These are phyloP conservation scores for Eimeria necatrix DNA, from an alignment of 169 alveolate species.

Conservation along the genomic window DNA sequence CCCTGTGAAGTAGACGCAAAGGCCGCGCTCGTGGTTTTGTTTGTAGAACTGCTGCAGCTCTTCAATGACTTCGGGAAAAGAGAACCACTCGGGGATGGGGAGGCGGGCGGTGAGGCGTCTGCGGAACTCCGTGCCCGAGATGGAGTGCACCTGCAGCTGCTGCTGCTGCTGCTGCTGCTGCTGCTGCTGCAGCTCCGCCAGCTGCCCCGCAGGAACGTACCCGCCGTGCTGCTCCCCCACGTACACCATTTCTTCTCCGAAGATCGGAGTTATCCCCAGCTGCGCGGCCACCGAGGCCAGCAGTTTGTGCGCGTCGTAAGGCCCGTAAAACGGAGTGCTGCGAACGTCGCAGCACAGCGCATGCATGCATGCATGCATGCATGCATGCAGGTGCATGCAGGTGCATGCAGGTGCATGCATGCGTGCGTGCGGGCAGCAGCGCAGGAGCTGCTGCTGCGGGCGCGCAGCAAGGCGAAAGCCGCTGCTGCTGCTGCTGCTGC, in stretches of 20 bases:
- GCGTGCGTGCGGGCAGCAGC: too few relatives aligned
- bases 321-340: slow-evolving; percentile 82
- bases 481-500: neutral
- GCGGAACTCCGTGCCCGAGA: slow-evolving; percentile 84
- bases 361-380: neutral
- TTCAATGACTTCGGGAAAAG: slow-evolving; percentile 82
- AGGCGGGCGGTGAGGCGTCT: slow-evolving; percentile 42
- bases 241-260: slow-evolving; percentile 82
- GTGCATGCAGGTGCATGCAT: too few relatives aligned
- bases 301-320: slow-evolving; percentile 84
- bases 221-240: slow-evolving; percentile 76
- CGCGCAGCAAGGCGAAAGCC: neutral
- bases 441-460: too few relatives aligned
- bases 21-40: slow-evolving; percentile 78
- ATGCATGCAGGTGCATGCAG: neutral
- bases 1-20: slow-evolving; percentile 84
- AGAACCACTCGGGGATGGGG: slow-evolving; percentile 84
- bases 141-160: neutral
- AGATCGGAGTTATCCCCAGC: slow-evolving; percentile 80
- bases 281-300: slow-evolving; percentile 67
- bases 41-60: slow-evolving; percentile 78
- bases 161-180: neutral
- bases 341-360: neutral
- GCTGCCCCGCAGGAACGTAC: slow-evolving; percentile 11
- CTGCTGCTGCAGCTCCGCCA: slow-evolving; percentile 17